A percentile compares a stretch with the other conserved stretches of the same genome.
Conservation (phyloP, 371 early-diverging fungal genomes). For the Syncephalastrum contaminatum region DNA sequence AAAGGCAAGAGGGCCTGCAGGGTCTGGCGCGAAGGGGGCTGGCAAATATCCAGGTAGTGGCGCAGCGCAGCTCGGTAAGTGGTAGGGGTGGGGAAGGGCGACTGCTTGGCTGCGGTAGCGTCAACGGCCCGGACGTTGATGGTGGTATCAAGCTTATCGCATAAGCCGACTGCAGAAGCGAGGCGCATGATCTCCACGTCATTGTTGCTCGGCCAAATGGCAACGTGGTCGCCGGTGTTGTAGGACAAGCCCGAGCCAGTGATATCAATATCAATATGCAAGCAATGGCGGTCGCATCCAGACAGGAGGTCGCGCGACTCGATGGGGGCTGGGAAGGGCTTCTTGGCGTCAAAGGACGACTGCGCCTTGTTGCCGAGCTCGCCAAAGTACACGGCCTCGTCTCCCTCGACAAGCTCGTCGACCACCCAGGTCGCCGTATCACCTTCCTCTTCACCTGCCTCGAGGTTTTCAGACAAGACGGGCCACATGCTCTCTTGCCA, state of each 20-base stretch:
- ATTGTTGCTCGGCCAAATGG: conserved; percentile 82
- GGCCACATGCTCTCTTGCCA: conserved; percentile 86
- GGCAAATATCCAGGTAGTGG: conserved; percentile 83
- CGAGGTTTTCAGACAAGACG: conserved; percentile 32
- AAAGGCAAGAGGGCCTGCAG: conserved; percentile 47
- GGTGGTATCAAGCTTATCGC: conserved; percentile 59
- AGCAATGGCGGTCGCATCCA: conserved; percentile 69
- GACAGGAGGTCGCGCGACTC: conserved; percentile 59
- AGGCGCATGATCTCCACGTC: conserved; percentile 65
- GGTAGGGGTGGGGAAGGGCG: conserved; percentile 82
- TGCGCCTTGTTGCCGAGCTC: conserved; percentile 49
- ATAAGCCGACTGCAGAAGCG: conserved; percentile 55
- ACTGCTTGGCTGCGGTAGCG: conserved; percentile 53
- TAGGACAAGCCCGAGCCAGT: conserved; percentile 74
- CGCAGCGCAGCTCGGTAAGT: conserved; percentile 80
- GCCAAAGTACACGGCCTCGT: conserved; percentile 44
- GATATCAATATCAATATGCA: conserved; percentile 89
- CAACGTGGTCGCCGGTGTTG: conserved; percentile 90
- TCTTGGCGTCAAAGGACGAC: conserved; percentile 62
- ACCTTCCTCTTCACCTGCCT: conserved; percentile 1
- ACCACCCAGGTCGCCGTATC: conserved; percentile 11
- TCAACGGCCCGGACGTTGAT: conserved; percentile 57
- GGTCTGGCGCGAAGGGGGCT: conserved; percentile 58
- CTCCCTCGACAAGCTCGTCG: conserved; percentile 8
- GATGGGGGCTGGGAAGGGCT: conserved; percentile 70